Percentiles rank a stretch among this genome's conserved stretches.
phyloP scores from a whole-genome alignment of 2,329 filamentous ascomycete species.

The Raffaelea deltoideospora region DNA sequence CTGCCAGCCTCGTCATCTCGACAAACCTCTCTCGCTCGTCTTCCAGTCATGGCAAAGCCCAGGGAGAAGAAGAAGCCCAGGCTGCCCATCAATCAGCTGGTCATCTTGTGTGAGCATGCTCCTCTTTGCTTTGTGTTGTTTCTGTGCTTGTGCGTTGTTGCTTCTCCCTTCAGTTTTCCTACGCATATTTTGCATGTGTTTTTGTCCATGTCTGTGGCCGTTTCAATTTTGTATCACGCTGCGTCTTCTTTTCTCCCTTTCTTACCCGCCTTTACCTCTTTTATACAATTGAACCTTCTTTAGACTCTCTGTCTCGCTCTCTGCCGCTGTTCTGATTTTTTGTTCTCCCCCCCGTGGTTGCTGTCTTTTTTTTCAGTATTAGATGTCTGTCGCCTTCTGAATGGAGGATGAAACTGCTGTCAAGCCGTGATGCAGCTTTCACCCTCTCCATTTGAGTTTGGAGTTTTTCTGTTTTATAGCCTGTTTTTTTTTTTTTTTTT shows the following conservation, averaged over 20 bases:
- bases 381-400: too few relatives aligned
- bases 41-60: slow-evolving; percentile 6
- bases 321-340: not conserved
- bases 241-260: too few relatives aligned
- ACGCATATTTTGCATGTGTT: not conserved
- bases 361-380: too few relatives aligned
- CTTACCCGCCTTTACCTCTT: too few relatives aligned
- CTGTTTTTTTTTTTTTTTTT: too few relatives aligned
- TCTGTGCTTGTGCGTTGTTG: not conserved
- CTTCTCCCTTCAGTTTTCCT: too few relatives aligned
- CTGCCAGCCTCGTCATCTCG: not conserved
- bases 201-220: not conserved
- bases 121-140: not conserved
- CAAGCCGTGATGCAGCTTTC: too few relatives aligned
- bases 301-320: too few relatives aligned
- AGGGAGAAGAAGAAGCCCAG: slow-evolving; percentile 29
- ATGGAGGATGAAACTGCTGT: too few relatives aligned
- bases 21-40: not conserved
- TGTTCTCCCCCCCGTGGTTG: not conserved
- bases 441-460: too few relatives aligned
- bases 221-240: not conserved
- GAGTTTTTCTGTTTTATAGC: too few relatives aligned
- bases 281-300: too few relatives aligned
- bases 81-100: slow-evolving; percentile 62
- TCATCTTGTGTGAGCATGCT: slow-evolving; percentile 52